Evolutionary conservation across 2,329 filamentous ascomycete genomes (phyloP), one percentile per base, ranked within the genome.

Genomic region (Ophiobolus disseminans): DNA sequence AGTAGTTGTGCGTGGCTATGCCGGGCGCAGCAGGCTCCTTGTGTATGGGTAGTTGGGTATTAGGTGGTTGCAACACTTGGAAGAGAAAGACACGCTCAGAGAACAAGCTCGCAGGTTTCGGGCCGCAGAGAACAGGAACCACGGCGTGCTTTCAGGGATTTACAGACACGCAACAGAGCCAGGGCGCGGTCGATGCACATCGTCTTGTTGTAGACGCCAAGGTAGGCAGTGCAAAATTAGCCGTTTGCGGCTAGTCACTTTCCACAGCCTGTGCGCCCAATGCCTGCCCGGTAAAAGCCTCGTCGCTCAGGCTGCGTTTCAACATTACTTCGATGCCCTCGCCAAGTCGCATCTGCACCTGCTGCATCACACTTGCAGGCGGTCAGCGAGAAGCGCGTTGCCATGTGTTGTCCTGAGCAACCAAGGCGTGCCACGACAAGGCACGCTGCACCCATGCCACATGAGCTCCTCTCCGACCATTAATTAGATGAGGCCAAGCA

Each of bases 401-500:
- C 53, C 44, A 45, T 37, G 43, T 45, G 43, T 39, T 19, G 23
- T 23, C 9, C 30, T 20, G 8, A 25, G 22, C 9, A 23, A 25
- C 25, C 17, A 43, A 11, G 21, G 3, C 16, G 40, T 43, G 40
- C 20, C 42, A 47, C 45, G 30, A 36, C 40, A 38, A 37, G 44
- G 37, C 43, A 21, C 47, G 46, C 48, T 22, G 34, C 45, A 20
- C 40, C 41, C 49, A 40, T 17, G 21, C 28, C 51, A 38, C 41
- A 53, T 45, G 21, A 40, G 37, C 35, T 25, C 14, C 40, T 37
- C 50, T 47, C 53, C 46, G 50, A 30, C 28, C 41, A 43, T 32
- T 19, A 47, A 22, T 51, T 48, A 57, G 47, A 53, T 55, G 52
- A 50, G 30, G 45, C 59, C 59, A 60, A 60, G 59, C 45, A 40